Conservation (phyloP, 164 flowering plant genomes). For the Chimonanthus salicifolius region DNA sequence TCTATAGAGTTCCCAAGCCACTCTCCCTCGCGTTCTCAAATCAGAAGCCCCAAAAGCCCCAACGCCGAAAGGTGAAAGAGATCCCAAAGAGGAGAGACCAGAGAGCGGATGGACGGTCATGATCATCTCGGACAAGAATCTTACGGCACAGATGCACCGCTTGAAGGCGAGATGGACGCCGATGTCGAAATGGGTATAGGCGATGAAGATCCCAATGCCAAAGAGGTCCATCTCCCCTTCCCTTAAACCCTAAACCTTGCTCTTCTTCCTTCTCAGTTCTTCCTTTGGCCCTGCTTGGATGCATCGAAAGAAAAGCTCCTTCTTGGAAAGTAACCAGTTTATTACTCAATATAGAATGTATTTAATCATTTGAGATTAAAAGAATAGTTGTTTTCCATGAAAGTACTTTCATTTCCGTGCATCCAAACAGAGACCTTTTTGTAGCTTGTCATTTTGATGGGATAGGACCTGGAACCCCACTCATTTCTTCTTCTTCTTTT, state of each 20-base stretch:
- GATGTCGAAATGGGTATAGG: constrained; percentile 18
- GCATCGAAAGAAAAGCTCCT: too few relatives aligned
- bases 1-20: too few relatives aligned
- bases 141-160: constrained; percentile 27
- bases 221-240: not conserved
- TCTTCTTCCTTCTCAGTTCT: not conserved
- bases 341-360: too few relatives aligned
- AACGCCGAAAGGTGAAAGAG: not conserved
- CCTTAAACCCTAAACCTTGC: not conserved
- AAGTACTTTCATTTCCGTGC: too few relatives aligned
- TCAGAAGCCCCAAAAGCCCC: too few relatives aligned
- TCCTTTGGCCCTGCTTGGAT: not conserved
- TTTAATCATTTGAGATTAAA: too few relatives aligned
- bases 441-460: too few relatives aligned
- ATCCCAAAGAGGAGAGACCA: not conserved
- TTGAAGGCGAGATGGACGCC: constrained; percentile 27
- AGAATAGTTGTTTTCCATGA: too few relatives aligned
- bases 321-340: too few relatives aligned
- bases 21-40: too few relatives aligned
- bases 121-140: constrained; percentile 21
- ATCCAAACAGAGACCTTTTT: too few relatives aligned
- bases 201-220: constrained; percentile 12
- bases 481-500: not conserved
- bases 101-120: constrained; percentile 9
- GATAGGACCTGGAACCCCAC: not conserved